phyloP scores from a whole-genome alignment of 228 moss, liverwort and hornwort genomes.

The Sphagnum fallax region DNA sequence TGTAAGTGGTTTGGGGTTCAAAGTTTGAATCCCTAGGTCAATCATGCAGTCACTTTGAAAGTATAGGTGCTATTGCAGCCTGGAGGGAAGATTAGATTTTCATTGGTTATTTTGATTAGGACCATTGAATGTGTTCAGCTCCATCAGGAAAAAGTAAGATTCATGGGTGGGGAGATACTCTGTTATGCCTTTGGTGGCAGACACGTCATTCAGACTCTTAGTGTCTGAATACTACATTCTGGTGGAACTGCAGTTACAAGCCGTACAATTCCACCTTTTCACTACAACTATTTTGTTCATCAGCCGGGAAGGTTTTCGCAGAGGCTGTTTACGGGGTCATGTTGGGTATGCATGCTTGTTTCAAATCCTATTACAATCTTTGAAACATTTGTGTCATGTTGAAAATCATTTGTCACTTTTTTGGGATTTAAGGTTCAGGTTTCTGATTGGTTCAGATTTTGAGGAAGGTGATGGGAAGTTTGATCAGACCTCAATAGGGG shows the following conservation, averaged over 20 bases:
- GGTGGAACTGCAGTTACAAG: slow-evolving; percentile 39
- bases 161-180: too few species aligned
- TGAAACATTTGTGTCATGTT: not conserved
- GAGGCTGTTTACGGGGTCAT: slow-evolving; percentile 82
- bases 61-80: not conserved
- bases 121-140: too few species aligned
- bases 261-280: slow-evolving; percentile 90
- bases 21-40: not conserved
- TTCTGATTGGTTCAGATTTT: not conserved
- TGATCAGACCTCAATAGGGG: too few species aligned
- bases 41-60: not conserved
- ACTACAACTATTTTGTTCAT: slow-evolving; percentile 88
- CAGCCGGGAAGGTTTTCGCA: slow-evolving; percentile 93
- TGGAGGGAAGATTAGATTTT: not conserved
- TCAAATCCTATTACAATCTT: too few species aligned
- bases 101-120: not conserved
- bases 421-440: not conserved
- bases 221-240: too few species aligned
- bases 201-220: too few species aligned
- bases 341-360: slow-evolving; percentile 26
- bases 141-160: too few species aligned
- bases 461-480: not conserved
- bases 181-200: too few species aligned
- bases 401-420: not conserved
- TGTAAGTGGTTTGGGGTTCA: not conserved